Conservation (phyloP, 1,139 yeast species). For the Yarrowia galli region DNA sequence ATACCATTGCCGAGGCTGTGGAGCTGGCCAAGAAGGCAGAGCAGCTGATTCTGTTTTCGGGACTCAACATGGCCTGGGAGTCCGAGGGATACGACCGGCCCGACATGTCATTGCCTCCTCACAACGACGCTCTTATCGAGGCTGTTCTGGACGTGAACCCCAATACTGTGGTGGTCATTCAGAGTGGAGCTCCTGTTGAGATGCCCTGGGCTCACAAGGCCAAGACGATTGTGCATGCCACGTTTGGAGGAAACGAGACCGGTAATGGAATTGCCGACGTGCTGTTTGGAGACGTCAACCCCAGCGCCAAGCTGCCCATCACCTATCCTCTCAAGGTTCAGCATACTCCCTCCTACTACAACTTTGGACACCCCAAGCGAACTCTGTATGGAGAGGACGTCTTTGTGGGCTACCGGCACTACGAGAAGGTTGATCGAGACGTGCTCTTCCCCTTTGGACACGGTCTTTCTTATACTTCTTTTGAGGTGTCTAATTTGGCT, state of each 20-base stretch:
- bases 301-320: conserved; percentile 68
- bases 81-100: conserved; percentile 61
- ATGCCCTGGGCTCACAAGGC: conserved; percentile 63
- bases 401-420: conserved; percentile 66
- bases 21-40: conserved; percentile 57
- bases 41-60: conserved; percentile 57
- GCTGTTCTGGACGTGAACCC: conserved; percentile 59
- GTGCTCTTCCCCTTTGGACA: conserved; percentile 67
- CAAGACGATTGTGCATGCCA: conserved; percentile 60
- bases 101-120: conserved; percentile 57
- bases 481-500: conserved; percentile 50
- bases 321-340: conserved; percentile 60
- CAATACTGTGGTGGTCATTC: conserved; percentile 63
- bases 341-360: conserved; percentile 60
- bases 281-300: conserved; percentile 68
- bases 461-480: conserved; percentile 65
- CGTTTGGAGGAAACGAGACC: conserved; percentile 59
- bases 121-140: conserved; percentile 57
- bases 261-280: conserved; percentile 65
- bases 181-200: conserved; percentile 68
- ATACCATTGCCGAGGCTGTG: conserved; percentile 54
- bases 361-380: conserved; percentile 59
- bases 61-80: conserved; percentile 61
- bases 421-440: conserved; percentile 58
- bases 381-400: conserved; percentile 65